phyloP scores from a whole-genome alignment of 371 early-diverging fungal genomes.

The Mortierella sp. region DNA sequence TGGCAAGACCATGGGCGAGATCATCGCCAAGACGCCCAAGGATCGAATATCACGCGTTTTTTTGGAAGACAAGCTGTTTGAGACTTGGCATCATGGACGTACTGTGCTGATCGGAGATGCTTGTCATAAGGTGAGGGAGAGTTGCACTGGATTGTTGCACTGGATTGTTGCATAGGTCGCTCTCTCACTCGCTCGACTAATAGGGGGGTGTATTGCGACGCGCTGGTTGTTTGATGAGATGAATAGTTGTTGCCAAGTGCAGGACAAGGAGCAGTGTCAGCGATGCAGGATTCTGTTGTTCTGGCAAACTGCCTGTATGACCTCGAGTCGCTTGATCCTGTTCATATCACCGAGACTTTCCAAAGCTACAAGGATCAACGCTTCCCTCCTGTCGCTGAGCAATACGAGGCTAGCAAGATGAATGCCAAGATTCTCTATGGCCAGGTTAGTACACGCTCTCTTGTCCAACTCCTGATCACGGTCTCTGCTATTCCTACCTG shows the following conservation, averaged over 20 bases:
- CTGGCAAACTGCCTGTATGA: constrained; percentile 28
- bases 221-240: too few species aligned
- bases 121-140: constrained; percentile 1
- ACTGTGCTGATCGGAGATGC: constrained; percentile 29
- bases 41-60: constrained; percentile 17
- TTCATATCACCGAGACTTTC: constrained; percentile 7
- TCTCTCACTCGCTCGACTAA: neutral
- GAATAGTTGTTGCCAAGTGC: constrained; percentile 14
- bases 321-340: constrained; percentile 1
- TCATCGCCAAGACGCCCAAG: constrained; percentile 19
- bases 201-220: too few species aligned
- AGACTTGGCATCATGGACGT: constrained; percentile 25
- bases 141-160: neutral
- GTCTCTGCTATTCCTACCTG: too few species aligned
- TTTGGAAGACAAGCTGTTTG: constrained; percentile 27
- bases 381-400: neutral
- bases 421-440: constrained; percentile 10
- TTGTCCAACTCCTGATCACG: too few species aligned
- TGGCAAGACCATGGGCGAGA: constrained; percentile 14
- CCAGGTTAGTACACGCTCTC: too few species aligned
- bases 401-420: constrained; percentile 12
- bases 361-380: constrained; percentile 16
- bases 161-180: neutral
- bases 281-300: constrained; percentile 27
- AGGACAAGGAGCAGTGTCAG: constrained; percentile 22